Evolutionary conservation across 129 eudicot genomes (phyloP), one percentile per base, ranked within the genome.

Genomic region (Lactuca sativa): DNA sequence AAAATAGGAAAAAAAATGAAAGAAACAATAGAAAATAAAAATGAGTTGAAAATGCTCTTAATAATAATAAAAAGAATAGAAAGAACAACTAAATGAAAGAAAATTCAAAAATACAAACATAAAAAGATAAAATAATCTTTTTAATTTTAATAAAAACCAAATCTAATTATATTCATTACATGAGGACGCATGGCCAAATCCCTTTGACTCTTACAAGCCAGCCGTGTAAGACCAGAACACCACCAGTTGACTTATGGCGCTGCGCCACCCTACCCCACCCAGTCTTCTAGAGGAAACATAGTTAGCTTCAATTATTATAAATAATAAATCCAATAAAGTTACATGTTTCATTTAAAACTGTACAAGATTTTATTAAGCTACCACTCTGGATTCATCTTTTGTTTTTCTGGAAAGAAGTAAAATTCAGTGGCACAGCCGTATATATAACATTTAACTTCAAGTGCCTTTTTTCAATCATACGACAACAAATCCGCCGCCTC

Each of bases 351-450:
- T 4, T 41, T 9, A 14, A 2, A 0, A 38, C 7, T 25, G 21
- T n/a, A 34, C 30, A 40, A 53, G 9, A n/a, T 14, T 9, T 53
- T 53, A 53, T 3, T 53, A 3, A 53, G 9, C 51, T 43, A 2
- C 5, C 30, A 12, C 1, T 9, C 52, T 62, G 52, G 52, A 47
- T 47, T 47, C 52, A 47, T 47, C 52, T 47, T 47, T 47, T 62
- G 4, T 36, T 32, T 7, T n/a, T 4, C n/a, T 30, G 30, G 15
- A 47, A 47, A 47, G 4, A 9, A 17, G 36, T 14, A 13, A 67
- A 17, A 7, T 37, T 14, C 10, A 38, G 7, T 73, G 78, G 58
- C 71, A 73, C 36, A 64, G 34, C 10, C 78, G 72, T 74, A 74
- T 55, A 74, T 55, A 56, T 74, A 64, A 32, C n/a, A 18, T 36